phyloP scores from a whole-genome alignment of 2,329 filamentous ascomycete genomes.

The Aureobasidium mangrovei region DNA sequence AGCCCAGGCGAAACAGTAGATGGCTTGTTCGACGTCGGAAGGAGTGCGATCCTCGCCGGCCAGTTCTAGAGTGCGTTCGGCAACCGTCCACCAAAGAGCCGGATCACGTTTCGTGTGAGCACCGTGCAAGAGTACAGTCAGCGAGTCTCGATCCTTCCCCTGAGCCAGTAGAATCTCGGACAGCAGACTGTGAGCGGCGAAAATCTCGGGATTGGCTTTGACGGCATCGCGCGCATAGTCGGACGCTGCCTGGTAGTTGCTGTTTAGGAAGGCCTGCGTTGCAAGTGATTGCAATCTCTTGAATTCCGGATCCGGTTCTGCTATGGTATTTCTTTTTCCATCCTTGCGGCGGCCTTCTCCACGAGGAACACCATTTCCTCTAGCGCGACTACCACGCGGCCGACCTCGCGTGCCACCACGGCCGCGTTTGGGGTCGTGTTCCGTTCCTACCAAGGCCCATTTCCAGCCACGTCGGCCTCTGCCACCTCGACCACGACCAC shows the following conservation, averaged over 20 bases:
- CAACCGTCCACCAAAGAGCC: slow-evolving; percentile 49
- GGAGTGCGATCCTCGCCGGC: slow-evolving; percentile 35
- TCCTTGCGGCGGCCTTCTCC: slow-evolving; percentile 16
- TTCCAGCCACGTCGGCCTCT: slow-evolving; percentile 24
- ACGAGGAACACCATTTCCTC: slow-evolving; percentile 14
- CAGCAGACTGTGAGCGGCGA: slow-evolving; percentile 50
- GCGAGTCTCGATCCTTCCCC: slow-evolving; percentile 48
- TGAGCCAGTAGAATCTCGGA: slow-evolving; percentile 50
- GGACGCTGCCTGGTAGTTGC: slow-evolving; percentile 52
- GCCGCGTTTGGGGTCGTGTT: slow-evolving; percentile 21
- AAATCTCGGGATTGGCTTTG: slow-evolving; percentile 53
- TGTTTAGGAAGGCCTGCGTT: slow-evolving; percentile 57
- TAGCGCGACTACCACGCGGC: slow-evolving; percentile 1
- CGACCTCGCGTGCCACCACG: slow-evolving; percentile 10
- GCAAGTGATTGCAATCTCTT: slow-evolving; percentile 58
- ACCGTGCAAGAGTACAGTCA: slow-evolving; percentile 49
- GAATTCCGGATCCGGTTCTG: slow-evolving; percentile 62
- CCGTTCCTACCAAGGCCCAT: slow-evolving; percentile 26
- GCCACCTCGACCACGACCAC: slow-evolving; percentile 15
- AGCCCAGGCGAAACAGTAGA: slow-evolving; percentile 46
- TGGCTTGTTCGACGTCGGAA: slow-evolving; percentile 38
- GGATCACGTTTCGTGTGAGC: slow-evolving; percentile 49
- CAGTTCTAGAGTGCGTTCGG: slow-evolving; percentile 44
- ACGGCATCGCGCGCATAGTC: slow-evolving; percentile 43
- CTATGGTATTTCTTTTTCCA: slow-evolving; percentile 39